Percentiles rank a stretch among this genome's conserved stretches.
These are phyloP conservation scores for Lathyrus oleraceus DNA, from an alignment of 306 rosid genomes.

Conservation along the genomic window DNA sequence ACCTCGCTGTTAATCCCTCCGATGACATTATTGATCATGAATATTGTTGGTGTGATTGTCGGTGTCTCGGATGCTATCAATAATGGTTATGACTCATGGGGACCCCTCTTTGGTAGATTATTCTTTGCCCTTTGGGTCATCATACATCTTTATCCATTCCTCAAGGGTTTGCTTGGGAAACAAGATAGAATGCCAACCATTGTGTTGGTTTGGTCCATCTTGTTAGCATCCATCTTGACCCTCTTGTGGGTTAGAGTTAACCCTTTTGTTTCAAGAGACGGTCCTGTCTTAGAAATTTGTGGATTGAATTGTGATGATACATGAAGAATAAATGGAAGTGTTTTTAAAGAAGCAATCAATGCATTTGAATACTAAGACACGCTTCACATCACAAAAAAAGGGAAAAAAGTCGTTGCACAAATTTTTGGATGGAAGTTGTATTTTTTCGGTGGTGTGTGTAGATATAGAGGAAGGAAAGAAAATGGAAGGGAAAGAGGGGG, in stretches of 20 bases:
- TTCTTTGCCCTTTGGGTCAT: conserved; percentile 96
- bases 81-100: conserved; percentile 96
- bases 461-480: conserved; percentile 50
- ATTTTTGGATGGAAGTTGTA: conserved; percentile 48
- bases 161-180: conserved; percentile 84
- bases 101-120: conserved; percentile 89
- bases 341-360: conserved; percentile 41
- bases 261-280: conserved; percentile 81
- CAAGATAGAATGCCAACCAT: conserved; percentile 89
- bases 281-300: conserved; percentile 81
- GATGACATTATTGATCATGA: conserved; percentile 73
- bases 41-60: conserved; percentile 79
- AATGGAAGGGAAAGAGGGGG: conserved; percentile 26
- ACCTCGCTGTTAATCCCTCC: conserved; percentile 85
- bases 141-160: conserved; percentile 92
- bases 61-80: conserved; percentile 93
- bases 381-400: conserved; percentile 20
- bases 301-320: conserved; percentile 79
- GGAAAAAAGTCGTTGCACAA: conserved; percentile 25
- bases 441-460: conserved; percentile 54
- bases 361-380: conserved; percentile 1
- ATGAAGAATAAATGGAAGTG: conserved; percentile 47
- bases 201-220: conserved; percentile 91
- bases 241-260: conserved; percentile 90
- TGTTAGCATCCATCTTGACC: conserved; percentile 83